These are phyloP conservation scores for Penicillium verhagenii DNA, from an alignment of 495 filamentous ascomycete genomes.

Conservation along the genomic window DNA sequence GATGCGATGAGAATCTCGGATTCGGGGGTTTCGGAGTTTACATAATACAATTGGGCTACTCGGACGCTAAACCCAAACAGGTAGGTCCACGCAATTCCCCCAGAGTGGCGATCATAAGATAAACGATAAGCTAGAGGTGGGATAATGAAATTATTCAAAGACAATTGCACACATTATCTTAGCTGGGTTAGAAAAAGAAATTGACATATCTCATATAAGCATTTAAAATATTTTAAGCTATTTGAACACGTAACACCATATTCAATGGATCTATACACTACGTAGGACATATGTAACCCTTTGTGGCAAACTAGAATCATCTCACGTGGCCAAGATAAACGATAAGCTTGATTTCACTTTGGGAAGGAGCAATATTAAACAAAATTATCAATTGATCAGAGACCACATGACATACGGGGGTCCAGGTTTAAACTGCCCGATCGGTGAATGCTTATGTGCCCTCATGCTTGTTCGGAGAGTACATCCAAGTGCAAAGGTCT, in stretches of 20 bases:
- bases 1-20: constrained; percentile 9
- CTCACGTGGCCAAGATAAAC: constrained; percentile 14
- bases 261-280: too few species aligned
- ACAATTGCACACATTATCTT: too few species aligned
- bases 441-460: constrained; percentile 1
- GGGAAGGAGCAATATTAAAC: too few species aligned
- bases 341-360: constrained; percentile 12
- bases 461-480: not conserved
- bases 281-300: too few species aligned
- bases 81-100: constrained; percentile 24
- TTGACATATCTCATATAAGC: too few species aligned
- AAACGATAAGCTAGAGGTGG: too few species aligned
- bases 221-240: not conserved
- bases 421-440: constrained; percentile 18
- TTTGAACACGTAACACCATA: not conserved
- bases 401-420: not conserved
- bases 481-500: not conserved
- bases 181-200: too few species aligned
- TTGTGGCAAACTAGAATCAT: constrained; percentile 3
- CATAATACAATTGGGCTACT: not conserved
- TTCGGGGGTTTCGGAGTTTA: constrained; percentile 1
- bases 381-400: too few species aligned
- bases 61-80: constrained; percentile 13
- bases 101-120: not conserved
- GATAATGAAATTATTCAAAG: not conserved